Evolutionary conservation across 306 rosid genomes (phyloP).

Genomic region (Hippophae tibetana): DNA sequence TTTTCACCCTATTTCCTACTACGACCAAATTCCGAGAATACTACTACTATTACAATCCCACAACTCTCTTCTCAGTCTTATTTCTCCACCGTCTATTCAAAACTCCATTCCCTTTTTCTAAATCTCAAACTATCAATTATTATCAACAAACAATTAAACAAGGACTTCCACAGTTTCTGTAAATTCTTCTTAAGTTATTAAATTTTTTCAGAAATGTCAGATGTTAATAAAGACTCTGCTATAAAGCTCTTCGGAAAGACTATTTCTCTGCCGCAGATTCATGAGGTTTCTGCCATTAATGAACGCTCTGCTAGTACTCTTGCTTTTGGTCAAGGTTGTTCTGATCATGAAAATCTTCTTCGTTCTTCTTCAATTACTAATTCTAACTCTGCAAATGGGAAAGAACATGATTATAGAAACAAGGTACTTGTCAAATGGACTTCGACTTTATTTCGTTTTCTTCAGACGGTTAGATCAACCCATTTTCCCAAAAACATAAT

Average conservation of each 20-base stretch:
- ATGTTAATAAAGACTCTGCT: constrained; percentile 34
- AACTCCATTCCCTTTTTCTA: too few relatives aligned
- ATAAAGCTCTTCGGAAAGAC: constrained; percentile 80
- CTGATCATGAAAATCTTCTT: constrained; percentile 16
- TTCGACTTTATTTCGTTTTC: constrained; percentile 8
- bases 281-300: constrained; percentile 7
- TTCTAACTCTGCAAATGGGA: constrained; percentile 19
- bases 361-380: constrained; percentile 22
- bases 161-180: neutral
- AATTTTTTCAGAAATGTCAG: constrained; percentile 38
- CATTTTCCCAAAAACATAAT: constrained; percentile 23
- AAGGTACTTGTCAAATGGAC: constrained; percentile 33
- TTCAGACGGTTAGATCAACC: constrained; percentile 11
- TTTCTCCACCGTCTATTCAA: neutral
- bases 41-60: neutral
- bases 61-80: neutral
- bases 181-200: constrained; percentile 4
- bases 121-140: too few relatives aligned
- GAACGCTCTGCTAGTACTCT: neutral
- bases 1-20: neutral
- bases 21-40: neutral
- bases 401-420: neutral
- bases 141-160: neutral
- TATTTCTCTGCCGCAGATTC: constrained; percentile 41
- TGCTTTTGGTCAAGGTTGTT: neutral